Base-by-base conservation (phyloP, 208 protist genomes). In the Hexamita inflata region DNA sequence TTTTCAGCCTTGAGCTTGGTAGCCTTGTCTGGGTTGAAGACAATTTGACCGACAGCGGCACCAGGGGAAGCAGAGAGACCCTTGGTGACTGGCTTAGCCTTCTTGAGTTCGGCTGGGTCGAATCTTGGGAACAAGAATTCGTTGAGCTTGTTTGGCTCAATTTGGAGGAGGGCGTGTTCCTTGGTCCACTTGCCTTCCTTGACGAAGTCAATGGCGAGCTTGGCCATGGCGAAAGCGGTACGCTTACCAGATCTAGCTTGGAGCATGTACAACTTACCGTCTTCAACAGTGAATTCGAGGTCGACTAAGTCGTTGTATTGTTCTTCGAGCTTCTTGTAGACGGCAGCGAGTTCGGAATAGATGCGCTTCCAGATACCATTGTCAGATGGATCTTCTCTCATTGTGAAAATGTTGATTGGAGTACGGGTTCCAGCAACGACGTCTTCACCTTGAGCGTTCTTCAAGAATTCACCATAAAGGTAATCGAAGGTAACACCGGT, bases 221-320 rank as follows among this genome's bases (percentile, higher is more conserved):
- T 78, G 30, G 93, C 82, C 49, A 89, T 86, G 38, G 91, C 90
- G 58, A 85, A 81, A 64, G 88, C 92, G 41, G 89, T 93, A 73
- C 89, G 85, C 85, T 94, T 94, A 74, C 89, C 92, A 66, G 82
- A 89, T 76, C 92, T 85, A 77, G 86, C 90, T 84, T 94, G 92
- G 45, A 94, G 86, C 85, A 94, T 88, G 87, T 87, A 94, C 57
- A 94, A 86, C 68, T 88, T 88, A 57, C 88, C 85, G 61, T 90
- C 82, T 78, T 94, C 86, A 58, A 94, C 91, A 40, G 92, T 94
- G 87, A 94, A 94, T 83, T 94, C 92, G 75, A 94, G 88, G 77
- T 94, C 92, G 82, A 92, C 89, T 88, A 94, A 92, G 78, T 94
- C 92, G 39, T 84, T 86, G 84, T 90, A 94, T 84, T 93, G 86